A percentile compares a stretch with the other conserved stretches of the same genome.
Evolutionary conservation across 108 stramenopile genomes (phyloP).

Genomic region (Cyclostephanos invisitatus): DNA sequence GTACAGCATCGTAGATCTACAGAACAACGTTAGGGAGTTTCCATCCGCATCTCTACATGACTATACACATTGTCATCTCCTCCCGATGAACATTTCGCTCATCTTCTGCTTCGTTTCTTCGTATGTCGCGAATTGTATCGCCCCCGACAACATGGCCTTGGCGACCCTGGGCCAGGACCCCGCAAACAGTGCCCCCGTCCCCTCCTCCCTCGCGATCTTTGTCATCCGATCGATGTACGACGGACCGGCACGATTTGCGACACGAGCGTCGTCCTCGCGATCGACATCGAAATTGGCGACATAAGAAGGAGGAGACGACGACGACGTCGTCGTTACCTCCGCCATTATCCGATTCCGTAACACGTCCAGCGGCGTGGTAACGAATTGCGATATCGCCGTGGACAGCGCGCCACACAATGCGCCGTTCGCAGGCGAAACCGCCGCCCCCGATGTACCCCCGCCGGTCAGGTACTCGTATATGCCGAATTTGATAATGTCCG

Average conservation of each 20-base stretch:
- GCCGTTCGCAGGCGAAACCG: slow-evolving; percentile 63
- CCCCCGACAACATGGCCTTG: slow-evolving; percentile 82
- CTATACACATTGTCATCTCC: slow-evolving; percentile 10
- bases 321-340: background rate
- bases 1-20: too few relatives aligned
- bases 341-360: slow-evolving; percentile 82
- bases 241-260: background rate
- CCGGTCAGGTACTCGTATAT: slow-evolving; percentile 63
- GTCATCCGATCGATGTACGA: slow-evolving; percentile 57
- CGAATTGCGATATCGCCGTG: slow-evolving; percentile 69
- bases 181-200: slow-evolving; percentile 67
- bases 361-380: slow-evolving; percentile 82
- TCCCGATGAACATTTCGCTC: slow-evolving; percentile 34
- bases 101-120: slow-evolving; percentile 85
- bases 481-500: slow-evolving; percentile 82
- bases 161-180: slow-evolving; percentile 70
- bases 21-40: too few relatives aligned
- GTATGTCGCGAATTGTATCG: slow-evolving; percentile 87
- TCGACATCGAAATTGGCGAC: background rate
- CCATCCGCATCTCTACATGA: too few relatives aligned
- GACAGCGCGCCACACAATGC: slow-evolving; percentile 71
- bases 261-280: slow-evolving; percentile 10
- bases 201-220: slow-evolving; percentile 61
- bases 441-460: slow-evolving; percentile 46
- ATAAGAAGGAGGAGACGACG: too few relatives aligned